Base-by-base conservation (phyloP, 208 protist species). In the Leishmania arabica region DNA sequence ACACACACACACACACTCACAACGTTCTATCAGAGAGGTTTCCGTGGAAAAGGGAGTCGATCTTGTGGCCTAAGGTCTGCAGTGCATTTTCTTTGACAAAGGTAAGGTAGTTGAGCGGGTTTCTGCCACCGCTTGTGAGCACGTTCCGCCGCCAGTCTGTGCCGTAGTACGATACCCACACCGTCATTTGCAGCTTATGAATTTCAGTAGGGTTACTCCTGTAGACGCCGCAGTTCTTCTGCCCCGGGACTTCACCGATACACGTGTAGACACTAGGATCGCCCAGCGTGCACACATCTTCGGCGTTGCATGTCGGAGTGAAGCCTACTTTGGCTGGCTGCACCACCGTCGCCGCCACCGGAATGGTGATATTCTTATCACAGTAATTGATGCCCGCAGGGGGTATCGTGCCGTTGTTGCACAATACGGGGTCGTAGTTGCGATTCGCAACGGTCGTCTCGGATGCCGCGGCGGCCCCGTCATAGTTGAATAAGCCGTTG, bases 401-500 rank as follows among this genome's bases (percentile, higher is more conserved):
- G 34, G 77, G 64, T 69, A 9, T 45, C 27, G 40, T 45, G 40
- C 24, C 21, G 71, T 71, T 31, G 77, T 75, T 47, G 64, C 82
- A 85, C 65, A 83, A 21, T 8, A 34, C 13, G 34, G 79, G 21
- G 75, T 93, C 75, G 77, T 90, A 91, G 69, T 88, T 68, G 1
- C 86, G 84, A 79, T 93, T 91, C 2, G 74, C 31, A 21, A 85
- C 58, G 19, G 40, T 74, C 31, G 24, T 66, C 40, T 47, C 82
- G n/a, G 54, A 66, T 1, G 45, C 54, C 17, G 53, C 27, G 27
- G 64, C 69, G 17, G 77, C 70, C 4, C 81, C 87, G 42, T 92
- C 78, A 82, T 97, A 97, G 82, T 96, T 95, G 85, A 97, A 97
- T 13, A 81, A 60, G 19, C 94, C 94, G 27, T 90, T 86, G 84